Evolutionary conservation across 805 yeast species (phyloP).

Genomic region (Candida gorgasii): DNA sequence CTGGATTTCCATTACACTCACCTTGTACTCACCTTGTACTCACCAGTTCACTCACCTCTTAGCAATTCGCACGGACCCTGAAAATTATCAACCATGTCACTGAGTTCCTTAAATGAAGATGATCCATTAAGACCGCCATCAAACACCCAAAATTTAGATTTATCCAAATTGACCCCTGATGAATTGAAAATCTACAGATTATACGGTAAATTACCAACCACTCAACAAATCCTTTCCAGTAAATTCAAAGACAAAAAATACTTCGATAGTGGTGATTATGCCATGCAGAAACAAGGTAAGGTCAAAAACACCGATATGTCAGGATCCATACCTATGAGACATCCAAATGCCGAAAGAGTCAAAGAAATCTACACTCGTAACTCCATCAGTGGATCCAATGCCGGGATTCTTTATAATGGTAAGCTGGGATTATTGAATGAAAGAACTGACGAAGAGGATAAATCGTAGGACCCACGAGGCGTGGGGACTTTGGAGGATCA

Average conservation of each 20-base stretch:
- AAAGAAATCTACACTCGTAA: constrained; percentile 58
- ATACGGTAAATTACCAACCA: constrained; percentile 85
- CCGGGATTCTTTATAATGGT: constrained; percentile 46
- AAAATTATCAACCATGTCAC: constrained; percentile 7
- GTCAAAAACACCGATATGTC: constrained; percentile 24
- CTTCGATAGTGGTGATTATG: constrained; percentile 94
- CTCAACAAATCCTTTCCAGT: constrained; percentile 70
- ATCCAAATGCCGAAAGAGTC: constrained; percentile 59
- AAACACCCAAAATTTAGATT: constrained; percentile 49
- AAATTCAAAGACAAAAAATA: constrained; percentile 86
- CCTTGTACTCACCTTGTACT: not conserved
- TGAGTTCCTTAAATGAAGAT: constrained; percentile 40
- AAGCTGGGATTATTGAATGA: constrained; percentile 59
- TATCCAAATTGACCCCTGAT: constrained; percentile 67
- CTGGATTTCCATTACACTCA: too few species aligned
- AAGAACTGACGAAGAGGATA: constrained; percentile 32
- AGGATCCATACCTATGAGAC: constrained; percentile 39
- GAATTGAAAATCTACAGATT: constrained; percentile 75
- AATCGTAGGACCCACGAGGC: not conserved
- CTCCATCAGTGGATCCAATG: constrained; percentile 52
- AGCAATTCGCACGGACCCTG: constrained; percentile 7
- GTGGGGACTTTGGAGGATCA: not conserved
- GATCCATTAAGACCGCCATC: constrained; percentile 54
- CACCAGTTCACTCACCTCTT: not conserved
- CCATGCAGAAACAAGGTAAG: constrained; percentile 56